phyloP scores from a whole-genome alignment of 768 basidiomycete species.

The Calocera cornea region DNA sequence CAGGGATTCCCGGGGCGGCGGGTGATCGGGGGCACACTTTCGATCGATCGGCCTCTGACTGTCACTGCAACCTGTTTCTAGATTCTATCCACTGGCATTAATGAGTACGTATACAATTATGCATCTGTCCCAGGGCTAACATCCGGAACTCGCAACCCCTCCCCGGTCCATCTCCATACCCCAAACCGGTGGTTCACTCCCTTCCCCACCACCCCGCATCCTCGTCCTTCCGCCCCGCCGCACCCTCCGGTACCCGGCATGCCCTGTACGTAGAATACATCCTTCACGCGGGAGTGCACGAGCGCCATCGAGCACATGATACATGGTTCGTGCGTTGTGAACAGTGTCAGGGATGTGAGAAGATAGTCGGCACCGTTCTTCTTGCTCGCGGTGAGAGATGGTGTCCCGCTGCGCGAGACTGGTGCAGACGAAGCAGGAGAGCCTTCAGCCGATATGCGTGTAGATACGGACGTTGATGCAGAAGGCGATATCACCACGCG shows the following conservation, averaged over 20 bases:
- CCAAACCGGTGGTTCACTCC: conserved; percentile 83
- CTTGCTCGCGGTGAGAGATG: conserved; percentile 3
- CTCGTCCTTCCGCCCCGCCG: conserved; percentile 28
- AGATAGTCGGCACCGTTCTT: conserved; percentile 75
- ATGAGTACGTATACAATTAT: conserved; percentile 3
- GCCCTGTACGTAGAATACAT: conserved; percentile 50
- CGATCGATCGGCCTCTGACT: too few species aligned
- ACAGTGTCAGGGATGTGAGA: conserved; percentile 68
- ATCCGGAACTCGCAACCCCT: conserved; percentile 12
- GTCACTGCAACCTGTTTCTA: too few species aligned
- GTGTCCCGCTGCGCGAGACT: background rate
- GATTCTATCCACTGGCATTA: too few species aligned
- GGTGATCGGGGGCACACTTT: too few species aligned
- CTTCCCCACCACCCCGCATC: conserved; percentile 75
- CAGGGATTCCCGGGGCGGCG: too few species aligned
- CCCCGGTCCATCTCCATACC: conserved; percentile 47
- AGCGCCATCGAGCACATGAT: conserved; percentile 97
- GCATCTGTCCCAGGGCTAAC: conserved; percentile 18
- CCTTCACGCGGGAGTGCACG: conserved; percentile 84
- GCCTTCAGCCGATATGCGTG: conserved; percentile 5
- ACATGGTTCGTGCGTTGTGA: conserved; percentile 92
- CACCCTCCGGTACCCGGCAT: conserved; percentile 52
- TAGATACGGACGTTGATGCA: background rate
- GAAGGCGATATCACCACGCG: conserved; percentile 23
- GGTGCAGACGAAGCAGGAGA: background rate